Evolutionary conservation across 805 yeast genomes (phyloP).

Genomic region (Cyberlindnera mycetangii): DNA sequence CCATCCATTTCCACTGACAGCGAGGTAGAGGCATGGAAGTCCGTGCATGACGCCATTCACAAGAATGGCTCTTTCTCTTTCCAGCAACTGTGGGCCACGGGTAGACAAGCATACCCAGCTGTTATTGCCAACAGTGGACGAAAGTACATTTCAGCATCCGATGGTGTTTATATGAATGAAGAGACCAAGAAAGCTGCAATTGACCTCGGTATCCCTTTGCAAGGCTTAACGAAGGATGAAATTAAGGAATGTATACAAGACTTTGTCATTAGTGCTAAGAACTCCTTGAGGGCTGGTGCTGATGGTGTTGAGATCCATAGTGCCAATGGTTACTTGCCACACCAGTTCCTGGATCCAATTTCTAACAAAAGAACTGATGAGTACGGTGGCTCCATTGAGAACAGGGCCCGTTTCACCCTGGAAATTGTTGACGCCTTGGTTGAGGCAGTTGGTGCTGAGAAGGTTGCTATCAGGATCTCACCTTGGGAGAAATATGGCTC

Average conservation of each 20-base stretch:
- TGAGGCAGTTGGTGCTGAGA: constrained; percentile 50
- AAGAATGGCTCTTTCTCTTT: constrained; percentile 43
- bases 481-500: constrained; percentile 42
- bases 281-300: constrained; percentile 35
- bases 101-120: constrained; percentile 39
- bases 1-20: constrained; percentile 50
- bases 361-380: constrained; percentile 48
- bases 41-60: constrained; percentile 48
- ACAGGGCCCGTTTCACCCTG: constrained; percentile 36
- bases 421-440: constrained; percentile 50
- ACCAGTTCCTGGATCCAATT: constrained; percentile 50
- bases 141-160: constrained; percentile 39
- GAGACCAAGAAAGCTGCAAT: constrained; percentile 34
- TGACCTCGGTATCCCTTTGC: constrained; percentile 29
- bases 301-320: constrained; percentile 68
- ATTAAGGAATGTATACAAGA: constrained; percentile 39
- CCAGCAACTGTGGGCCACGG: constrained; percentile 52
- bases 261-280: constrained; percentile 43
- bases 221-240: constrained; percentile 23
- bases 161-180: constrained; percentile 34
- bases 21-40: constrained; percentile 50
- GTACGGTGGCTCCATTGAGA: constrained; percentile 54
- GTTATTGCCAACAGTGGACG: constrained; percentile 34
- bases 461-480: constrained; percentile 47
- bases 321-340: constrained; percentile 63